These are phyloP conservation scores for Mucor lusitanicus DNA, from an alignment of 371 early-diverging fungal species.

Conservation along the genomic window DNA sequence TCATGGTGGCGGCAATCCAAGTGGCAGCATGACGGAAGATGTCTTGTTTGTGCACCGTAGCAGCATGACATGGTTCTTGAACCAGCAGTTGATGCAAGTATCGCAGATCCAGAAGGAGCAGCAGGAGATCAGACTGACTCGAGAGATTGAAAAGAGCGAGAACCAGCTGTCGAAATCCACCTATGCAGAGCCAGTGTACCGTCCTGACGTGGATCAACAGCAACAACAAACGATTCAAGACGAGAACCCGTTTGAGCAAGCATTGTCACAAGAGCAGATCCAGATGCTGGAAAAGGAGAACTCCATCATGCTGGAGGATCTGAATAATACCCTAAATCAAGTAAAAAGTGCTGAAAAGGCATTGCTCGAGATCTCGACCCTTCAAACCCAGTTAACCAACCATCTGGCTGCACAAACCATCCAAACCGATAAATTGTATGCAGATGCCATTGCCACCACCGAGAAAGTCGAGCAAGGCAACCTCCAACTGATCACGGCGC, in stretches of 20 bases:
- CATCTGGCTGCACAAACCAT: conserved; percentile 69
- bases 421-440: conserved; percentile 69
- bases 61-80: conserved; percentile 55
- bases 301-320: conserved; percentile 54
- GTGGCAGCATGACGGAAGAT: conserved; percentile 30
- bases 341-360: conserved; percentile 69
- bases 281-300: conserved; percentile 67
- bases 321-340: conserved; percentile 64
- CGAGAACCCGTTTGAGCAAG: conserved; percentile 10
- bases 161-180: conserved; percentile 38
- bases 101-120: conserved; percentile 56
- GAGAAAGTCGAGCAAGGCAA: conserved; percentile 66
- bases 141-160: conserved; percentile 56
- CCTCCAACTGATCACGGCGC: conserved; percentile 52
- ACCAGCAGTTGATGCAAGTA: conserved; percentile 53
- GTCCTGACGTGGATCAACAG: not conserved
- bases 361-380: conserved; percentile 66
- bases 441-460: conserved; percentile 64
- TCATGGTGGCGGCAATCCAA: not conserved
- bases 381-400: conserved; percentile 63
- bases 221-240: conserved; percentile 6
- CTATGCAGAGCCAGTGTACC: not conserved
- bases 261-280: conserved; percentile 58
- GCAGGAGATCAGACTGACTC: conserved; percentile 52
- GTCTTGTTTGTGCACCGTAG: conserved; percentile 50